Base-by-base conservation (phyloP, 208 protist species). In the Trypanosoma conorhini region DNA sequence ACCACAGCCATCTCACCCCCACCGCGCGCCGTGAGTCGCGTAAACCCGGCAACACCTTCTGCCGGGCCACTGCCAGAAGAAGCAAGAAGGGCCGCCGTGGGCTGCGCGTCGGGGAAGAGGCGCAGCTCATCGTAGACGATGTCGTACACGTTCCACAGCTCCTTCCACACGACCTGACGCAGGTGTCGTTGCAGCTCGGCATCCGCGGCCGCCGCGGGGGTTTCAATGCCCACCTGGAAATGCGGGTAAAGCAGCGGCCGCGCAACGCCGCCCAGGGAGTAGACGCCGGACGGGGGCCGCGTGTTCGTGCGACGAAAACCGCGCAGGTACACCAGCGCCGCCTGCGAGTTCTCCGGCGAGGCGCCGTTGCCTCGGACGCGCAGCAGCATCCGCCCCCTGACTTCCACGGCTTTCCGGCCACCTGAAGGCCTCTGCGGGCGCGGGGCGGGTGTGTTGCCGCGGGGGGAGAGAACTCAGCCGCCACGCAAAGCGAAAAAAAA, bases 131-230 rank as follows among this genome's bases (percentile, higher is more conserved):
- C 90, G 66, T 95, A 93, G 3, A 79, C 59, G 57, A 95, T 91
- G 62, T 95, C 90, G 58, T 91, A 93, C 58, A 89, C 35, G 72
- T 95, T 95, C 88, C 90, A 95, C n/a, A 82, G 80, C 66, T 95
- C 90, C 70, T 83, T 93, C 86, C 87, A 95, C 17, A 81, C 67
- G 44, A 86, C 75, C n/a, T 69, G 70, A 30, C 50, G 17, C 46
- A 75, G 28, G 0, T 68, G 57, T 40, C 30, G 61, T 26, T 9
- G 22, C 60, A 46, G 70, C 15, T 30, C 48, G 0, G 31, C 59
- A 51, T 76, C 55, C 35, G 42, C 42, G 5, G 51, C 30, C 1
- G 12, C 48, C 19, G 35, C 35, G 61, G 79, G 62, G 1, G 62
- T 58, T 31, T 87, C 77, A 26, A 95, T 79, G 44, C 83, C 86